Evolutionary conservation across 768 basidiomycete species (phyloP).

Genomic region (Pulveroboletus sp.): DNA sequence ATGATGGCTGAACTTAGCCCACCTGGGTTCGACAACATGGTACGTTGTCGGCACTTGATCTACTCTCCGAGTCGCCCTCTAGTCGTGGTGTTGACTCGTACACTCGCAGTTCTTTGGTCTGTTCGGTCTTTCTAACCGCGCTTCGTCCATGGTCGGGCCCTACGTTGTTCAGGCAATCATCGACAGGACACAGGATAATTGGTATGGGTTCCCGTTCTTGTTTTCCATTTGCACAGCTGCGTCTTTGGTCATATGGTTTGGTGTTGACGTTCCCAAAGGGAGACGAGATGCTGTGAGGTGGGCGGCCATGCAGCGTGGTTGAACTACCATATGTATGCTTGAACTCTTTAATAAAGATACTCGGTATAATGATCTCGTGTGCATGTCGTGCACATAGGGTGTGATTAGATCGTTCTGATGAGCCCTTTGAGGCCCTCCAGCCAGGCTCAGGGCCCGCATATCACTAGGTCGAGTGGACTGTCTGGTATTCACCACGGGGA

Average conservation of each 20-base stretch:
- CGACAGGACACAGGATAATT: slow-evolving; percentile 63
- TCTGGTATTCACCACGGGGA: no score
- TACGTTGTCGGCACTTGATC: slow-evolving; percentile 12
- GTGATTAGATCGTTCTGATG: no score
- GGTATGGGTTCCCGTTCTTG: slow-evolving; percentile 82
- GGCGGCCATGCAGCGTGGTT: slow-evolving; percentile 35
- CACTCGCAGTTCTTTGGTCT: slow-evolving; percentile 71
- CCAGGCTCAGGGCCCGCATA: no score
- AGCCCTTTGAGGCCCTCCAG: no score
- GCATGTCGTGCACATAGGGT: no score
- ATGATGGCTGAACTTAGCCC: slow-evolving; percentile 90
- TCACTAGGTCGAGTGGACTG: no score
- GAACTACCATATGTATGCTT: background rate
- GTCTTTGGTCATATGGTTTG: slow-evolving; percentile 60
- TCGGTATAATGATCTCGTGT: no score
- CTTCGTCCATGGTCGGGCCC: slow-evolving; percentile 83
- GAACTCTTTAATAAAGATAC: no score
- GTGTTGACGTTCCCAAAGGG: background rate
- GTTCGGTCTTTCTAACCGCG: slow-evolving; percentile 78
- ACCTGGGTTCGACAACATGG: slow-evolving; percentile 83
- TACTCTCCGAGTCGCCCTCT: background rate
- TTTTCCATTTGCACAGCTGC: slow-evolving; percentile 66
- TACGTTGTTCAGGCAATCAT: slow-evolving; percentile 85
- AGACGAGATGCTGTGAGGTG: slow-evolving; percentile 47
- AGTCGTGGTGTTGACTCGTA: background rate